phyloP scores from a whole-genome alignment of 2,329 filamentous ascomycete species.

The Fusarium chaquense region DNA sequence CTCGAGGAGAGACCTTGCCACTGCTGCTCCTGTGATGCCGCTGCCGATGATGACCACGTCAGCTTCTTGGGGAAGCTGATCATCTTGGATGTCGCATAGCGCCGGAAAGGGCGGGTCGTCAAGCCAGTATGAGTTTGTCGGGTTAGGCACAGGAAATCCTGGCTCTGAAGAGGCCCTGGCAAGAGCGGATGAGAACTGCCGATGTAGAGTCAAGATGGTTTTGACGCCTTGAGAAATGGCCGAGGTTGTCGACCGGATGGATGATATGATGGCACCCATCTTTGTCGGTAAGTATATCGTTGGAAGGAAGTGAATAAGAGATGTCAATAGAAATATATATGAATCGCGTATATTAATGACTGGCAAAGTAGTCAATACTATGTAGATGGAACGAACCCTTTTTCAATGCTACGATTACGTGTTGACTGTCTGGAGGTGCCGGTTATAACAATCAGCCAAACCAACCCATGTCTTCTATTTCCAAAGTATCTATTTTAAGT shows the following conservation, averaged over 20 bases:
- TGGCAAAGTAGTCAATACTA: no score
- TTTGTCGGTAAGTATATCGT: not conserved
- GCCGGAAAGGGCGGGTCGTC: constrained; percentile 57
- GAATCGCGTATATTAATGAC: not conserved
- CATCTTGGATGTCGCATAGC: constrained; percentile 51
- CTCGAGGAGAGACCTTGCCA: constrained; percentile 48
- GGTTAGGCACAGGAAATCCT: constrained; percentile 56
- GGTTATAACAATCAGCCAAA: not conserved
- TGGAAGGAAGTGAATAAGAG: not conserved
- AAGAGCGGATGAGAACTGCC: constrained; percentile 47
- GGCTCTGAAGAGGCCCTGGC: constrained; percentile 51
- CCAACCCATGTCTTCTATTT: not conserved
- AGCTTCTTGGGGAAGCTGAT: constrained; percentile 52
- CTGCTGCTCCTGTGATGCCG: constrained; percentile 62
- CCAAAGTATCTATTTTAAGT: not conserved
- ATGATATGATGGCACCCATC: constrained; percentile 54
- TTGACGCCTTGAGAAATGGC: constrained; percentile 44
- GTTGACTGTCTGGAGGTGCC: not conserved
- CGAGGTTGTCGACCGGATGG: constrained; percentile 39
- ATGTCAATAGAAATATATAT: not conserved
- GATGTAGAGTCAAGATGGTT: constrained; percentile 46
- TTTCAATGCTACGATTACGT: not conserved
- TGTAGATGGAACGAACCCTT: not conserved
- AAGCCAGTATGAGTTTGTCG: constrained; percentile 62
- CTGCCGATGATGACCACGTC: constrained; percentile 67